Base-by-base conservation (phyloP, 352 stramenopile species). In the Globisporangium spinosum region DNA sequence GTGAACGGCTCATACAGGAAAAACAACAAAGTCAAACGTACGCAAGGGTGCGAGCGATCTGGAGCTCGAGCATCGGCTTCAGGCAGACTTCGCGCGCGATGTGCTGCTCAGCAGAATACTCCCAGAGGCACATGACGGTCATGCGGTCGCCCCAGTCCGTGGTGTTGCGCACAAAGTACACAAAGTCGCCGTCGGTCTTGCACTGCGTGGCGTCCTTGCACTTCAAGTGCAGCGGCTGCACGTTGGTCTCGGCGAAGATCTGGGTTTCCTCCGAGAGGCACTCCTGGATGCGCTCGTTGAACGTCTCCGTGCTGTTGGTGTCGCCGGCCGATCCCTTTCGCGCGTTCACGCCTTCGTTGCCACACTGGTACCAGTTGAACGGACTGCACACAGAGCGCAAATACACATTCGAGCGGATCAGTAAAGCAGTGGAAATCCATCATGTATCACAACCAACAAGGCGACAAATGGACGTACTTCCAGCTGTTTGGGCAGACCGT, bases 71-170 rank as follows among this genome's bases (percentile, higher is more conserved):
- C 86, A 91, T 90, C 2, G 86, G 86, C 63, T 87, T 83, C 7
- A 94, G 65, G 45, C 85, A 94, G 32, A 90, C 75, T 43, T 89
- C 82, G 25, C 80, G 79, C 32, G 77, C 71, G 7, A 78, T 65
- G 58, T 84, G 76, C 58, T 80, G 65, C 69, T 69, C 70, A 0
- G 64, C 66, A 29, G 82, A 90, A 73, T 91, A 90, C 59, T 94
- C 85, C 82, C 82, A 92, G 63, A 94, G 64, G 67, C 85, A 94
- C 83, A 92, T 92, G 64, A 91, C 80, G 0, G 79, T 92, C 83
- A 94, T 92, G 58, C 81, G 85, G 64, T 94, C 85, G n/a, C 85
- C 83, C 85, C 85, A 92, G 70, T 94, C 83, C 13, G 85, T 94
- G 25, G 77, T 88, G 72, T 94, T 92, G 59, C 80, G 82, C 57